A percentile compares a stretch with the other conserved stretches of the same genome.
These are phyloP conservation scores for Phytophthora tubulina DNA, from an alignment of 352 stramenopile species.

Conservation along the genomic window DNA sequence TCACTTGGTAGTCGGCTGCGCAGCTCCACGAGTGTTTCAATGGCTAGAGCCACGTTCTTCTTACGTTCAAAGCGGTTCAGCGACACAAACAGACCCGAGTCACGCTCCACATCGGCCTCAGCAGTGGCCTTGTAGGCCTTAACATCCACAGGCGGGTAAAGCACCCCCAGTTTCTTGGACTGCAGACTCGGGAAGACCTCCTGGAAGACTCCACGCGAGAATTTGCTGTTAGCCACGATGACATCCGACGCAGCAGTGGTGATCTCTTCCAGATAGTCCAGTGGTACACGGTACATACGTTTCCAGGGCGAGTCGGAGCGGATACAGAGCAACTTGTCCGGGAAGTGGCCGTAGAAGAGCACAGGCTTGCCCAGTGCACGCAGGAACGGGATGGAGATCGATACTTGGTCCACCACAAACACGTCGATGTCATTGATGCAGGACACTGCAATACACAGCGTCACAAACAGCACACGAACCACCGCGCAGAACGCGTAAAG, in stretches of 20 bases:
- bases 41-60: constrained; percentile 95
- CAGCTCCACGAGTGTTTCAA: constrained; percentile 82
- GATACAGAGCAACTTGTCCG: constrained; percentile 96
- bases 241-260: constrained; percentile 94
- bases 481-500: constrained; percentile 95
- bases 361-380: constrained; percentile 84
- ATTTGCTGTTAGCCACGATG: constrained; percentile 97
- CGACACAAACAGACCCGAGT: constrained; percentile 91
- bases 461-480: constrained; percentile 95
- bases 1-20: constrained; percentile 47
- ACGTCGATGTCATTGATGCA: constrained; percentile 66
- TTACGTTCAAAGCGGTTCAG: constrained; percentile 99
- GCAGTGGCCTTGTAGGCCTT: constrained; percentile 60
- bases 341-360: constrained; percentile 99
- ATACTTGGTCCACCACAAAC: constrained; percentile 89
- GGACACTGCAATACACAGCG: constrained; percentile 58
- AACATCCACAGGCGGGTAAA: constrained; percentile 96
- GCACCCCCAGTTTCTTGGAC: constrained; percentile 75
- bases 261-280: constrained; percentile 95
- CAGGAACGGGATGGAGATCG: constrained; percentile 80
- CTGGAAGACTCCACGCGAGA: constrained; percentile 93
- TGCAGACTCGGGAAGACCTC: constrained; percentile 88
- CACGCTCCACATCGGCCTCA: constrained; percentile 43
- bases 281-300: constrained; percentile 88
- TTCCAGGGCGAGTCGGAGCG: constrained; percentile 75